phyloP scores from a whole-genome alignment of 768 basidiomycete species.

The Pisolithus orientalis region DNA sequence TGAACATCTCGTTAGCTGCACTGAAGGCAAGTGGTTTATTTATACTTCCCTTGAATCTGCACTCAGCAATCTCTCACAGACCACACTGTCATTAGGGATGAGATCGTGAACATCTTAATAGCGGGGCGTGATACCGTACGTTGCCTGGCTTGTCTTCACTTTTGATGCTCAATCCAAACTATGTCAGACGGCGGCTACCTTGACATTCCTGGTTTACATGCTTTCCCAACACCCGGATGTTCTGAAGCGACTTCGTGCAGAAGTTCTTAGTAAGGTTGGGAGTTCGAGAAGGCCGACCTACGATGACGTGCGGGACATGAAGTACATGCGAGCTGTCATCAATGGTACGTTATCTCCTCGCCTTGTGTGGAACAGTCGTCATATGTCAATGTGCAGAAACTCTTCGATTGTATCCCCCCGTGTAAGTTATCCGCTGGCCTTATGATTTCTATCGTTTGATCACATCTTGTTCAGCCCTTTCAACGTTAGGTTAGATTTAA shows the following conservation, averaged over 20 bases:
- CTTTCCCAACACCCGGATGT: constrained; percentile 49
- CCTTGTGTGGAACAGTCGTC: neutral
- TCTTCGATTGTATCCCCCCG: constrained; percentile 26
- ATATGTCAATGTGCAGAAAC: constrained; percentile 20
- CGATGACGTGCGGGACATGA: constrained; percentile 56
- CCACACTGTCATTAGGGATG: constrained; percentile 27
- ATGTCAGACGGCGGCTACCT: constrained; percentile 24
- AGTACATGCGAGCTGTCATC: constrained; percentile 57
- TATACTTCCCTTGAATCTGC: neutral
- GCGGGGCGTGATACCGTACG: constrained; percentile 31
- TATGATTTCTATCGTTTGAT: neutral
- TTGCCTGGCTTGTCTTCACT: neutral
- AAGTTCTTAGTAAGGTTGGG: constrained; percentile 50
- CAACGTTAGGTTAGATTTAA: constrained; percentile 12
- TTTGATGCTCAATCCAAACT: neutral
- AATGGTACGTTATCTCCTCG: constrained; percentile 38
- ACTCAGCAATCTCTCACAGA: constrained; percentile 13
- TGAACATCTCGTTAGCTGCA: constrained; percentile 24
- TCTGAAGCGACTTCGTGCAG: constrained; percentile 43
- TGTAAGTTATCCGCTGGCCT: constrained; percentile 11
- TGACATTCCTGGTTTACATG: constrained; percentile 35
- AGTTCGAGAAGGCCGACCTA: constrained; percentile 41
- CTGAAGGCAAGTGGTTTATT: constrained; percentile 16
- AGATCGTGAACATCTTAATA: constrained; percentile 34
- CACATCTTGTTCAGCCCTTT: constrained; percentile 10